phyloP scores from a whole-genome alignment of 257 asterid genomes.

The Solanum chiquidenum region DNA sequence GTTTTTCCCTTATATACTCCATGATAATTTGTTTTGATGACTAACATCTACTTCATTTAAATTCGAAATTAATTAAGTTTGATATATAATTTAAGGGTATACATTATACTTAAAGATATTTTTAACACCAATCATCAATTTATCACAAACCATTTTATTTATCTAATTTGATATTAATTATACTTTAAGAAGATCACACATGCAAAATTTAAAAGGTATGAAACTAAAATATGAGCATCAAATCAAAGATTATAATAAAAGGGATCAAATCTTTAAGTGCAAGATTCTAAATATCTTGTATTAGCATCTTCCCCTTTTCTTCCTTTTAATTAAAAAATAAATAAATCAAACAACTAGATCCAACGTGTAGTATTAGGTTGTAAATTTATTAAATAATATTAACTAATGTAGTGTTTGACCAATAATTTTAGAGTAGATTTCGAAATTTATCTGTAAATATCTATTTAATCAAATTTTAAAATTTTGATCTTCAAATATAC shows the following conservation, averaged over 20 bases:
- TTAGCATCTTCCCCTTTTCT: background rate
- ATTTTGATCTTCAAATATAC: background rate
- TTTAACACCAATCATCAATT: background rate
- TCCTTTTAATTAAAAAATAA: background rate
- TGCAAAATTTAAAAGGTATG: background rate
- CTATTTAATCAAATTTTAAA: background rate
- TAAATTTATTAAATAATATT: background rate
- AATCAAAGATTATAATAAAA: background rate
- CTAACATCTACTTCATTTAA: background rate
- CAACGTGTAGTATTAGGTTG: background rate
- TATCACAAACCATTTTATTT: background rate
- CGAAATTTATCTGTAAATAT: background rate
- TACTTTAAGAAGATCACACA: background rate
- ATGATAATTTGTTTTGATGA: background rate
- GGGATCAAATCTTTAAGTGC: background rate
- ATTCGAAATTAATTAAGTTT: background rate
- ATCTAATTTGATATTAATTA: background rate
- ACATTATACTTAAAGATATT: background rate
- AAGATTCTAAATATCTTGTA: background rate
- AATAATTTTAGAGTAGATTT: background rate
- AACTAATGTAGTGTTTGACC: background rate
- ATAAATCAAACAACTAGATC: background rate
- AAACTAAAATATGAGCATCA: background rate
- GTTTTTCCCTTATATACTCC: background rate
- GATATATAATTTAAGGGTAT: background rate